Evolutionary conservation across 2,329 filamentous ascomycete genomes (phyloP).

Genomic region (Microdochium nivale): DNA sequence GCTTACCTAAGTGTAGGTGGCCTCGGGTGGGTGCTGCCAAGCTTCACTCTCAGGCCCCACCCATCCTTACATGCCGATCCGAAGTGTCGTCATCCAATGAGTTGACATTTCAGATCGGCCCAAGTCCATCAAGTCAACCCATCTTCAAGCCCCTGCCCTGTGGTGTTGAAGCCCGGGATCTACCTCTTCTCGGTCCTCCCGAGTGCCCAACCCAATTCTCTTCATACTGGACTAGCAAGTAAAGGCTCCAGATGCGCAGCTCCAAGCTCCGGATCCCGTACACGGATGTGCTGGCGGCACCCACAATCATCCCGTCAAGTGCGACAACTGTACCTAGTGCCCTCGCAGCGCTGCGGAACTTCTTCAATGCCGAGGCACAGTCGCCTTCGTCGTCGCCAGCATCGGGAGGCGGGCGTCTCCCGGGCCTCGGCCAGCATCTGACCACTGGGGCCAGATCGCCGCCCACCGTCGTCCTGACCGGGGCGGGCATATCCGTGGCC

Average conservation of each 20-base stretch:
- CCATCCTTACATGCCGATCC: too few species aligned
- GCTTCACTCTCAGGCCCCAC: too few species aligned
- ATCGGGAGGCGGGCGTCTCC: constrained; percentile 16
- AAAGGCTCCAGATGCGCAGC: constrained; percentile 44
- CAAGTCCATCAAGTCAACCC: too few species aligned
- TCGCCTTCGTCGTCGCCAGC: constrained; percentile 31
- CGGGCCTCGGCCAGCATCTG: constrained; percentile 4
- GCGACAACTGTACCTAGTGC: constrained; percentile 66
- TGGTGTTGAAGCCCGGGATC: too few species aligned
- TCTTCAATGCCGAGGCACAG: constrained; percentile 58
- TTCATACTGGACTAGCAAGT: too few species aligned
- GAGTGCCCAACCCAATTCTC: too few species aligned
- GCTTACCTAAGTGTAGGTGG: too few species aligned
- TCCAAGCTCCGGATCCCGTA: constrained; percentile 84
- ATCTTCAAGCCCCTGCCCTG: too few species aligned
- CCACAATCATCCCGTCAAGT: constrained; percentile 63
- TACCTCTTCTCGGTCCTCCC: too few species aligned
- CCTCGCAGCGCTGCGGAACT: constrained; percentile 66
- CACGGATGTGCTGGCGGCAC: constrained; percentile 70
- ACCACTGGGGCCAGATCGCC: constrained; percentile 2
- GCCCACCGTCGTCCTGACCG: constrained; percentile 50
- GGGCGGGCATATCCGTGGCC: constrained; percentile 87
- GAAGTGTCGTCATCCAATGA: too few species aligned
- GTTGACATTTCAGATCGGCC: too few species aligned
- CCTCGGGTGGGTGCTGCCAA: too few species aligned